These are phyloP conservation scores for Phytophthora idaei DNA, from an alignment of 352 stramenopile species.

Conservation along the genomic window DNA sequence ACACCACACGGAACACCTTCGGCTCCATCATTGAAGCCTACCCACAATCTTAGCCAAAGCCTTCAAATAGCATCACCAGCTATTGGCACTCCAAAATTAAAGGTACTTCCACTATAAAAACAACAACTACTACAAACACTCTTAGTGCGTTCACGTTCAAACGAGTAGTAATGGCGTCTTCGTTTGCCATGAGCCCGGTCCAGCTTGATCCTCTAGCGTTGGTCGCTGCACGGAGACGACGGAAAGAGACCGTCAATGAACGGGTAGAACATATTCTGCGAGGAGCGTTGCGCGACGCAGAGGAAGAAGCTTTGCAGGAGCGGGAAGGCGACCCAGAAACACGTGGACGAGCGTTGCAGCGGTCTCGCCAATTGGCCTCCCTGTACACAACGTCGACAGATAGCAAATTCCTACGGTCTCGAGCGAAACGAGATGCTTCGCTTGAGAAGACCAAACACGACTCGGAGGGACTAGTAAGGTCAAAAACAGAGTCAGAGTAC, in stretches of 20 bases:
- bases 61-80: neutral
- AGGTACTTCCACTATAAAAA: neutral
- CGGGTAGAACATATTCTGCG: constrained; percentile 66
- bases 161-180: no score
- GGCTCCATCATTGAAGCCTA: no score
- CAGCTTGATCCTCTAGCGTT: constrained; percentile 1
- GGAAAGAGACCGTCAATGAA: constrained; percentile 78
- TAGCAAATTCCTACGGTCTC: constrained; percentile 46
- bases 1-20: no score
- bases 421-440: constrained; percentile 14
- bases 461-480: neutral
- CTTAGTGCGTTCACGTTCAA: neutral
- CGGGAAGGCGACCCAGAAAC: constrained; percentile 30
- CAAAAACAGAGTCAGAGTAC: constrained; percentile 13
- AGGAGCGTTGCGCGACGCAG: constrained; percentile 39
- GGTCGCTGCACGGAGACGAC: constrained; percentile 20
- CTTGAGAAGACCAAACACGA: constrained; percentile 3
- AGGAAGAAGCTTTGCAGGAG: constrained; percentile 36
- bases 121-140: neutral
- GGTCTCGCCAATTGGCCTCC: constrained; percentile 49
- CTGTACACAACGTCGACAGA: constrained; percentile 55
- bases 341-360: constrained; percentile 37
- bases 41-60: neutral
- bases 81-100: neutral
- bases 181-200: no score